Evolutionary conservation across 306 rosid species (phyloP), one percentile per base, ranked within the genome.

Genomic region (Pyrus communis): DNA sequence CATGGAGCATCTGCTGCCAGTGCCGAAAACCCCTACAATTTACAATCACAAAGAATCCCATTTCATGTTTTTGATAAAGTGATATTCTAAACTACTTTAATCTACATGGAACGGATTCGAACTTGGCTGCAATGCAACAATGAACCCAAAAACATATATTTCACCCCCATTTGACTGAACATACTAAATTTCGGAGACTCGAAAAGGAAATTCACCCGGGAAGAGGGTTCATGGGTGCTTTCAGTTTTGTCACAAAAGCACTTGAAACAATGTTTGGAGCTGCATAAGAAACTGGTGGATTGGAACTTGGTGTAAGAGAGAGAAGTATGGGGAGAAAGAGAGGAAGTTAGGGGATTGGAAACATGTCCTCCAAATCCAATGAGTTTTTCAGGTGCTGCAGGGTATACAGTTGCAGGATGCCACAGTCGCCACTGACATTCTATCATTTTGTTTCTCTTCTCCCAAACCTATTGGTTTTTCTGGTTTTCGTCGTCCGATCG

Each of bases 1-100:
- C 97, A 93, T 28, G 89, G 87, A 74, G 81, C 67, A 71, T 84
- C 89, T 33, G 62, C 81, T 64, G 65, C 78, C 84, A 93, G 78
- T 4, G 30, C 89, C 30, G 91, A 91, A 76, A 93, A 86, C 30
- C 91, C 90, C 96, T 92, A 40, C 17, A 69, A 55, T 57, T 65
- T 71, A 76, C 14, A 57, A 70, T 55, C 78, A 59, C 71, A 54
- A 30, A 70, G 43, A 49, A 74, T 25, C 70, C 55, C 42, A 68
- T 22, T 67, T 45, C 60, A 55, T 21, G 58, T 9, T 46, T 45
- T 46, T 46, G 1, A 49, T 14, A 49, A 14, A 0, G 5, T 0
- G 19, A 21, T 21, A 55, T 19, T 55, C 23, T 55, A 55, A 15
- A 55, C 10, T 23, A 22, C 5, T 59, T 4, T 23, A 23, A 11